Base-by-base conservation (phyloP, 2,329 filamentous ascomycete genomes). In the Phaeosphaeriaceae sp. region DNA sequence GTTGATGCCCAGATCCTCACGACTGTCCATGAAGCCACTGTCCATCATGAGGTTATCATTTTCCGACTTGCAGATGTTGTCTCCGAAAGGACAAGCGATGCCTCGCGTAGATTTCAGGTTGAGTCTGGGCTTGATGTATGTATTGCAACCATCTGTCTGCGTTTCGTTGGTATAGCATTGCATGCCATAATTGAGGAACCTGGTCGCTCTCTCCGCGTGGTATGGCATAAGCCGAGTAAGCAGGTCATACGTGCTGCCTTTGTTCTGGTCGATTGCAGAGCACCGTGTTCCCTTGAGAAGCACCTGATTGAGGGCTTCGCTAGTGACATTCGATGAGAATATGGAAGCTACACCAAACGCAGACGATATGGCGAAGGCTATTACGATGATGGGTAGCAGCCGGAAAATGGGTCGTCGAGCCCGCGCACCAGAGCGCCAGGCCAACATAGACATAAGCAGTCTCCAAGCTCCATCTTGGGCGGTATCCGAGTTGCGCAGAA, bases 291-390 rank as follows among this genome's bases (percentile, higher is more conserved):
- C 65, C 13, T 53, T 57, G 2, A 79, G 62, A 0, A 79, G 62
- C 1, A 76, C 72, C 47, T 77, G 66, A 24, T 75, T 69, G 1
- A 74, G 76, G 2, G 69, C 68, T n/a, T 67, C 57, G 19, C 73
- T 73, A 4, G 76, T 71, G 47, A 79, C 66, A 11, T 70, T 69
- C 0, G 75, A 75, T 10, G 76, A 77, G 53, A 77, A 75, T 6
- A 78, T 64, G 40, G 74, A 72, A 1, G 72, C 65, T 41, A 67
- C 50, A 27, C 57, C 59, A 44, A 69, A 68, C 11, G 60, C 62
- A 7, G 56, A 54, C 9, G 65, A 65, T 4, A 62, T 54, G 15
- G 59, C 11, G 11, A 69, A 47, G 13, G 65, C 61, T 20, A 53
- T 17, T 7, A 65, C 6, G 41, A 66, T 54, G 22, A 63, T 58